Evolutionary conservation across 2,329 filamentous ascomycete species (phyloP).

Genomic region (Fusarium cicatricum): DNA sequence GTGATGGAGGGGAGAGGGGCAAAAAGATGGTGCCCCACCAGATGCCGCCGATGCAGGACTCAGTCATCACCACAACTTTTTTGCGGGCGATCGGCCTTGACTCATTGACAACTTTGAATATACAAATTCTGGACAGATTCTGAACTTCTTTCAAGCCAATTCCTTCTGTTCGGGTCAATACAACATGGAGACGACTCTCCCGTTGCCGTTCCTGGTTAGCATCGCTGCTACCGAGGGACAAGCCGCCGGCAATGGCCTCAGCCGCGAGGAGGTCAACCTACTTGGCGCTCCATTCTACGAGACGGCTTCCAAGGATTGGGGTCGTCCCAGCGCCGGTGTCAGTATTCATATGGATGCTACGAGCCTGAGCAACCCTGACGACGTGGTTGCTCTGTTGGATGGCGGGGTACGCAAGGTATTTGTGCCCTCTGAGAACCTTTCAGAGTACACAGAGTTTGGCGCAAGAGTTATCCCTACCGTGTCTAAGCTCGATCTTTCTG

Average conservation of each 20-base stretch:
- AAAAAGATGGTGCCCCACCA: constrained; percentile 42
- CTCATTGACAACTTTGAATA: constrained; percentile 29
- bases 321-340: constrained; percentile 59
- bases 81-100: constrained; percentile 33
- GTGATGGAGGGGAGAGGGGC: constrained; percentile 39
- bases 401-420: constrained; percentile 87
- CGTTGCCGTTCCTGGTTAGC: constrained; percentile 69
- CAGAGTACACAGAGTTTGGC: constrained; percentile 63
- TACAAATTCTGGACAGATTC: background rate
- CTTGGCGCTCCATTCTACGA: constrained; percentile 68
- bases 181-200: constrained; percentile 70
- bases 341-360: constrained; percentile 81
- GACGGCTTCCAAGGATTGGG: constrained; percentile 58
- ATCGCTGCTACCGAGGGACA: constrained; percentile 61
- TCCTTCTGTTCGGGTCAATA: constrained; percentile 12
- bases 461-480: constrained; percentile 64
- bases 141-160: constrained; percentile 10
- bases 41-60: constrained; percentile 42
- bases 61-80: constrained; percentile 40
- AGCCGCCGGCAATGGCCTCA: constrained; percentile 61
- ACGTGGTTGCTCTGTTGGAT: constrained; percentile 83
- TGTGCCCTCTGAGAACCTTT: constrained; percentile 74
- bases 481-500: constrained; percentile 55
- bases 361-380: constrained; percentile 70
- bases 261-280: constrained; percentile 64